phyloP scores from a whole-genome alignment of 1,284 basidiomycete species.

The Heterobasidion parviporum region DNA sequence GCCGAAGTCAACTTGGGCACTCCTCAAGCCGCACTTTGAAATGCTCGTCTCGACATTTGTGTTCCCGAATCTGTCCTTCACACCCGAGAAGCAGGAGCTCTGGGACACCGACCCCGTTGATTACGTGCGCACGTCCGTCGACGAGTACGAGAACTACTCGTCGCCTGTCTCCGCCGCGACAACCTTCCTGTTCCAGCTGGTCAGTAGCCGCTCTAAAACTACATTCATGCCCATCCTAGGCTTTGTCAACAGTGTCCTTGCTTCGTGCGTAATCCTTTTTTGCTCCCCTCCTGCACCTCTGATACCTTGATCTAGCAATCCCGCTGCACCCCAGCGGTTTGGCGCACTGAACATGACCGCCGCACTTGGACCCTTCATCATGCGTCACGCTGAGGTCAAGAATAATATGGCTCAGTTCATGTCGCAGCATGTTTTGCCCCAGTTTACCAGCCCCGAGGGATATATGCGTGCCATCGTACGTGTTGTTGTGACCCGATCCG shows the following conservation, averaged over 20 bases:
- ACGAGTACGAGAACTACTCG: conserved; percentile 73
- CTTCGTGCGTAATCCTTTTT: conserved; percentile 39
- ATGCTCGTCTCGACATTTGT: conserved; percentile 69
- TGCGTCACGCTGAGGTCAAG: conserved; percentile 74
- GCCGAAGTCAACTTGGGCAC: conserved; percentile 79
- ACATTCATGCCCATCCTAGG: conserved; percentile 72
- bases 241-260: conserved; percentile 66
- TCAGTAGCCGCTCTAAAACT: conserved; percentile 68
- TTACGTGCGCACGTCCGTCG: conserved; percentile 65
- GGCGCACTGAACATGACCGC: conserved; percentile 79
- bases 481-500: conserved; percentile 11
- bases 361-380: conserved; percentile 67
- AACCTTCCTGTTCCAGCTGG: conserved; percentile 69
- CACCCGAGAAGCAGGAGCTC: conserved; percentile 50
- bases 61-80: conserved; percentile 83
- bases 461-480: conserved; percentile 72
- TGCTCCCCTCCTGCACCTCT: background rate
- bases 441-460: conserved; percentile 54
- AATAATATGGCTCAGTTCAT: conserved; percentile 72
- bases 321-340: conserved; percentile 59
- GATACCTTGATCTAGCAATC: conserved; percentile 28
- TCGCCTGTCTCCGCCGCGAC: conserved; percentile 73
- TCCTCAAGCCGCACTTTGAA: conserved; percentile 77
- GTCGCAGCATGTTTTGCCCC: conserved; percentile 62
- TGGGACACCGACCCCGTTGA: conserved; percentile 79